Base-by-base conservation (phyloP, 202 grass and related monocot species). In the Digitaria exilis region DNA sequence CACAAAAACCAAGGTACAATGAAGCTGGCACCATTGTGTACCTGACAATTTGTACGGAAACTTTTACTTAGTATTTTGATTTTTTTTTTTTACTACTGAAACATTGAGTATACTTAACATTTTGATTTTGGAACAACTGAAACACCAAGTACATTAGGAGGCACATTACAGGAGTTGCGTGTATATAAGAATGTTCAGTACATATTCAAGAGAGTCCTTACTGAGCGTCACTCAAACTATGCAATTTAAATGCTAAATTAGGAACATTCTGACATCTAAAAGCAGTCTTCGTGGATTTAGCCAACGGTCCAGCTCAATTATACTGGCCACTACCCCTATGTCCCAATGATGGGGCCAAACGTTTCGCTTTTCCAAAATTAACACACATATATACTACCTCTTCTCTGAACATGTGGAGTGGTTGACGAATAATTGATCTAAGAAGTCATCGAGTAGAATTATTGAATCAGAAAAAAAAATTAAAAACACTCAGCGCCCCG, bases 11-110 rank as follows among this genome's bases (percentile, higher is more conserved):
- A 17, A 97, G 81, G 83, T 97, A 97, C 5, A 97, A 6, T 65
- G 94, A 97, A 78, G 92, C 81, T 25, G 92, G 86, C 18, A 94
- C 84, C 92, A 97, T 97, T 29, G 94, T 97, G 74, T 94, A 97
- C 94, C 94, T 97, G 71, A 65, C 10, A 58, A 73, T 26, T 84
- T 51, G 48, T 19, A 51, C 17, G 18, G 48, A 51, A 51, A 51
- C 0, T 18, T 51, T 51, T 18, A 19, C 19, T 54, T 21, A 54
- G 50, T 9, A n/a, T 51, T 51, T 51, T 51, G 17, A 9, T 54
- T n/a, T 37, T 51, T 51, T 4, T 2, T 54, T n/a, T 37, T 37
- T 4, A 37, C 35, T 19, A 50, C 16, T 50, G 48, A 50, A 50
- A 50, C 15, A 5, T 50, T 50, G 35, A 0, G 7, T 37, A 37